Evolutionary conservation across 305 asterid genomes (phyloP), one percentile per base, ranked within the genome.

Genomic region (Fraxinus albicans): DNA sequence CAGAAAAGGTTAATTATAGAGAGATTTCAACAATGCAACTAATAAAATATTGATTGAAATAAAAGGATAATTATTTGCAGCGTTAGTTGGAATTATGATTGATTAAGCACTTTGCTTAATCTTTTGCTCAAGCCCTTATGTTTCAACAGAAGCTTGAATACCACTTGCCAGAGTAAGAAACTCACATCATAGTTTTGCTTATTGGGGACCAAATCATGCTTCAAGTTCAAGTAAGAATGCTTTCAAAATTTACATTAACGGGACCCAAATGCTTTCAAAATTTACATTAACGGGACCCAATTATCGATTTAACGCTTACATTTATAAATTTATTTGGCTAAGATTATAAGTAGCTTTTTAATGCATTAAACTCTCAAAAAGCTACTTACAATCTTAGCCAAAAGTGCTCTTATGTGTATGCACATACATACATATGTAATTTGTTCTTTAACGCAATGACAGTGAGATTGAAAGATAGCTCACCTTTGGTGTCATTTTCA

Each of bases 121-220:
- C 89, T 84, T 86, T 65, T 10, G 36, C 35, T 72, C 84, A 85
- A 81, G 83, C 83, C 31, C 84, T 87, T 88, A 77, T 19, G 31
- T 85, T 75, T 63, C 77, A 87, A 84, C 79, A 87, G 79, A 87
- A 80, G 84, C 85, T 87, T 72, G 60, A 83, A 79, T 79, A 44
- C 82, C 82, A 84, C 77, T 76, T 87, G 36, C 40, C 72, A 83
- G 81, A 84, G 86, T 79, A 77, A 79, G 55, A 53, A 83, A 84
- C 82, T 82, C 85, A 79, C 79, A 83, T 76, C 85, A 85, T 88
- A 88, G 86, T 93, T 87, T 93, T 87, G 89, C 93, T 89, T 91
- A 88, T 89, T 84, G 90, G 91, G 95, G 96, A 91, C 93, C 97
- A 90, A 86, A 84, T 84, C 60, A 94, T 91, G 94, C 99, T 93